Evolutionary conservation across 805 yeast species (phyloP), one percentile per base, ranked within the genome.

Genomic region (Candida insectorum): DNA sequence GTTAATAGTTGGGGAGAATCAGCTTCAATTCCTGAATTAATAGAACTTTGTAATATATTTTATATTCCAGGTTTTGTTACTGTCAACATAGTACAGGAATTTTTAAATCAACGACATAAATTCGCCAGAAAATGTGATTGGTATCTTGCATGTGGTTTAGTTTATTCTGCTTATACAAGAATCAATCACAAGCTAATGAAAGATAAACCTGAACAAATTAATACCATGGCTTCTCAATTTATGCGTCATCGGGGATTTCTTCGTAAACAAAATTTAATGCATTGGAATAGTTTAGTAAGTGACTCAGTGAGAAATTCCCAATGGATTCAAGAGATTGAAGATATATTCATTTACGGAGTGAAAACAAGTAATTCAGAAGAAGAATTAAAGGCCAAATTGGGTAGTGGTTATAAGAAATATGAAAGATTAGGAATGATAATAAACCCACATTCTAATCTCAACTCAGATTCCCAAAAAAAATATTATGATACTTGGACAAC

Each of bases 91-190:
- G 39, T 80, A 7, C 69, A 67, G 25, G 70, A 78, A 1, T 81
- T 71, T 43, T 56, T 66, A 24, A 54, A 62, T 3, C 75, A 76
- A 47, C 65, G 70, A 29, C 66, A 69, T 27, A 75, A 76, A 42
- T 70, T 80, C 24, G 41, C 45, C n/a, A 65, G 62, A 39, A 71
- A 71, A 22, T 77, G 73, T 37, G 81, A 79, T 24, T 82, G 88
- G 87, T 76, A 78, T 6, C 52, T 83, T 15, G 73, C 82, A 3
- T 79, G 85, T 51, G 89, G 89, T 0, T 50, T 83, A 41, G 67
- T 81, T 1, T 63, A 80, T 22, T 71, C 80, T 13, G 79, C 81
- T 10, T 77, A 76, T 35, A 59, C 67, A 13, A 63, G 78, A 11
- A 64, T 81, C 20, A 77, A 79, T 51, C 68, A 71, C 36, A 62